Base-by-base conservation (phyloP, 2,329 filamentous ascomycete genomes). In the Pseudogymnoascus sp. region DNA sequence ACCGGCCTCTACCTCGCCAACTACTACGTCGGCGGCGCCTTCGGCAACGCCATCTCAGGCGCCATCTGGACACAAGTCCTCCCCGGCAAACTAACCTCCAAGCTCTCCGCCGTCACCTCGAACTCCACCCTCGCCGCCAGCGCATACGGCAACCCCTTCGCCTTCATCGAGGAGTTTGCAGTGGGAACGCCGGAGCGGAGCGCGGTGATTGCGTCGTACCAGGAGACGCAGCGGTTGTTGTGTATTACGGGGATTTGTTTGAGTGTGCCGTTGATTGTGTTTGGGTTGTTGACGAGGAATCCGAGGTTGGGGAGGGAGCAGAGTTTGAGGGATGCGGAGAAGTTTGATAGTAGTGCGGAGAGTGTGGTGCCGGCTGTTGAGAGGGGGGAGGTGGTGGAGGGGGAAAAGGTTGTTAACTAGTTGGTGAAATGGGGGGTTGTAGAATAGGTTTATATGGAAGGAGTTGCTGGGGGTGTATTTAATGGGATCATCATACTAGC, bases 51-150 rank as follows among this genome's bases (percentile, higher is more conserved):
- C 14, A 79, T 87, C 25, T 84, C 84, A 0, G 84, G 84, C 12
- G 82, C 83, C 18, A 80, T 88, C 65, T 87, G 84, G 84, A 82
- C 81, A 0, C 83, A 87, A 69, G 74, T 80, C 2, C 75, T 87
- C 50, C 83, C 81, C 1, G 63, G 65, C n/a, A 42, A 42, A 5
- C 0, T 70, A 77, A 42, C 78, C 88, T 2, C 77, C 11, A 65
- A 65, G 63, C 67, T 62, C 60, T 71, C 66, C 77, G 4, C 5
- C 38, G 16, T 21, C 1, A 11, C 16, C 37, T 73, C 72, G 25
- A 78, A 80, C 60, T 68, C 69, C 50, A 77, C 69, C 47, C 73
- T 72, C 65, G 81, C 76, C 73, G 76, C 53, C 21, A 53, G 35
- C 5, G 44, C 64, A 5, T 68, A 67, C 53, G 63, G 66, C 1